Evolutionary conservation across 2,329 filamentous ascomycete species (phyloP), one percentile per base, ranked within the genome.

Genomic region (Sporothrix mexicana): DNA sequence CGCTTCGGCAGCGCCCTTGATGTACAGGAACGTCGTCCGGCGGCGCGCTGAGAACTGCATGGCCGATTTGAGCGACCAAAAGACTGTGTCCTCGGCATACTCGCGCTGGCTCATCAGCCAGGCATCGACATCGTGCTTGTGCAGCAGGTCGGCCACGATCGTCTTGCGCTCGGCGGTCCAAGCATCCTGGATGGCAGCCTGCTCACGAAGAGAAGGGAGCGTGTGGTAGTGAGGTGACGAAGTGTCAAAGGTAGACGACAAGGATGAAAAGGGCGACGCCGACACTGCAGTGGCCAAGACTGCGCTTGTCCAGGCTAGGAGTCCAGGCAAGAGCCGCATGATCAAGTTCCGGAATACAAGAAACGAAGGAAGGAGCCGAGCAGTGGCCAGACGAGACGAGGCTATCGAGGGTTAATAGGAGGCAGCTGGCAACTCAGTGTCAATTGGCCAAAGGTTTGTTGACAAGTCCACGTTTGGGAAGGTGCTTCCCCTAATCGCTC

Each of bases 101-200:
- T 87, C 85, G 68, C 82, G 83, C 78, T 87, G 84, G 79, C 83
- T 84, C 75, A 85, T 84, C 84, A 86, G 81, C 85, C 85, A 86
- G 20, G 84, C 84, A 74, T 85, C 84, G 45, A 85, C 80, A 69
- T 79, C 81, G 71, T 85, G 82, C 74, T 84, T 85, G 25, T 80
- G 78, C 20, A 86, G 78, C 17, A 86, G 78, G 0, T 76, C 78
- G 3, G 84, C 84, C 45, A 86, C 82, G 5, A 82, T 77, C 2
- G 78, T 78, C 25, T 79, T 81, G 64, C 85, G 81, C 75, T 85
- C 81, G 41, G 79, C 78, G 0, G 81, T 84, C 84, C 85, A 86
- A 3, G 75, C 78, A 74, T 86, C 80, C 64, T 85, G 79, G 15
- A 86, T 79, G 4, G 77, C 74, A 0, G 83, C 82, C 76, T 86